Percentiles rank a stretch among this genome's conserved stretches.
Conservation (phyloP, 2,329 filamentous ascomycete species). For the Monosporascus cannonballus region DNA sequence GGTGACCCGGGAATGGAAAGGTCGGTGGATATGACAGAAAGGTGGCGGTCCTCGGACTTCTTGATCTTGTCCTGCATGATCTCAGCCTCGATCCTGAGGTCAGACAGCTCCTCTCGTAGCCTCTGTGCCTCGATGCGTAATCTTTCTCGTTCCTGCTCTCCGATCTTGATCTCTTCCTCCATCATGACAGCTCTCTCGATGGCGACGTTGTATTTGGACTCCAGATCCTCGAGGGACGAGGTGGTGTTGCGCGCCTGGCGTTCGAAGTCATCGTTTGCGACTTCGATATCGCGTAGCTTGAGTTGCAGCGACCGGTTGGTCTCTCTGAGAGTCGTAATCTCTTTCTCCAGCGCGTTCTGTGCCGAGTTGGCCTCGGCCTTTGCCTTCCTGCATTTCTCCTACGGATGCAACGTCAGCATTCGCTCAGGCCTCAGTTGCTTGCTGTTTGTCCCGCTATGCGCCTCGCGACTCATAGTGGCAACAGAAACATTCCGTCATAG, state of each 20-base stretch:
- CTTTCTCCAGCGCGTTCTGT: slow-evolving; percentile 85
- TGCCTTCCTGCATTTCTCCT: slow-evolving; percentile 95
- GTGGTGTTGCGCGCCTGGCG: slow-evolving; percentile 92
- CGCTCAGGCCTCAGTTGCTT: background rate
- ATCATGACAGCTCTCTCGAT: slow-evolving; percentile 90
- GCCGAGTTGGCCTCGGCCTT: slow-evolving; percentile 81
- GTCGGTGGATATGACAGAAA: slow-evolving; percentile 55
- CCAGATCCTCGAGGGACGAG: slow-evolving; percentile 91
- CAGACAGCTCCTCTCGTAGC: slow-evolving; percentile 82
- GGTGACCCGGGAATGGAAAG: slow-evolving; percentile 62
- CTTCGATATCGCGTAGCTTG: slow-evolving; percentile 87
- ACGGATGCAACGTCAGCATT: slow-evolving; percentile 15
- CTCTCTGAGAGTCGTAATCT: slow-evolving; percentile 88
- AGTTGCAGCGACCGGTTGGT: slow-evolving; percentile 74
- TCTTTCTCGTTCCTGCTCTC: slow-evolving; percentile 84
- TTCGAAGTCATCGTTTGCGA: slow-evolving; percentile 97
- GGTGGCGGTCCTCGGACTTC: slow-evolving; percentile 55
- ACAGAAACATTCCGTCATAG: too few species aligned
- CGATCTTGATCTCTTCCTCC: slow-evolving; percentile 87
- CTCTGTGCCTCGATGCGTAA: slow-evolving; percentile 88
- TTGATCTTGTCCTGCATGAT: slow-evolving; percentile 91
- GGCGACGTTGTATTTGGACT: slow-evolving; percentile 92
- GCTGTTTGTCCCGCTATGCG: background rate
- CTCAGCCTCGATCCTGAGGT: slow-evolving; percentile 91
- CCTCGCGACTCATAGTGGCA: slow-evolving; percentile 2